Conservation (phyloP, 2,329 filamentous ascomycete genomes). For the Arthrocladium fulminans region DNA sequence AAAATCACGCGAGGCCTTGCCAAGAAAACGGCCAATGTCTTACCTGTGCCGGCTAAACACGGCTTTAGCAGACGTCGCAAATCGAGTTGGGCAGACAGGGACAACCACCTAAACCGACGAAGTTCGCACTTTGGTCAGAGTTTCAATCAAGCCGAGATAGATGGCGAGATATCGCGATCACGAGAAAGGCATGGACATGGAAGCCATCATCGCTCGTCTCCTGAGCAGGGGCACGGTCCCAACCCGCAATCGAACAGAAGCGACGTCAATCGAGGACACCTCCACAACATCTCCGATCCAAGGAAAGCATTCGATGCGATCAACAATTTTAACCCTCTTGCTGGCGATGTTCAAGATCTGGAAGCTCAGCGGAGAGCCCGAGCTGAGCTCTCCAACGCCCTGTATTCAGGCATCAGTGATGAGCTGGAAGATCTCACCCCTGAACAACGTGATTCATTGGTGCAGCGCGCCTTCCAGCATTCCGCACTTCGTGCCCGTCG, state of each 20-base stretch:
- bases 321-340: constrained; percentile 23
- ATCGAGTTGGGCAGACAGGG: constrained; percentile 34
- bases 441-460: constrained; percentile 75
- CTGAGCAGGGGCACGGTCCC: neutral
- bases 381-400: constrained; percentile 59
- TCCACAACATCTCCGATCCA: constrained; percentile 11
- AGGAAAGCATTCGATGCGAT: constrained; percentile 19
- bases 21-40: constrained; percentile 16
- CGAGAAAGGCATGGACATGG: constrained; percentile 4
- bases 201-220: constrained; percentile 3
- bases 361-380: constrained; percentile 58
- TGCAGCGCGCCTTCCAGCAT: constrained; percentile 84
- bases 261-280: neutral
- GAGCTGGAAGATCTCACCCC: constrained; percentile 91
- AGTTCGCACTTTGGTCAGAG: constrained; percentile 34
- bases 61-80: constrained; percentile 9
- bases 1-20: constrained; percentile 16
- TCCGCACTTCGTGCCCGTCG: constrained; percentile 73
- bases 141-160: constrained; percentile 3
- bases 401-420: constrained; percentile 82
- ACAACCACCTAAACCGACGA: constrained; percentile 29
- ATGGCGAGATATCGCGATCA: constrained; percentile 2
- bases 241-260: neutral
- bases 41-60: constrained; percentile 15
- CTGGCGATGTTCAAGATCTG: constrained; percentile 50